These are phyloP conservation scores for Bryoglossum gracile DNA, from an alignment of 495 filamentous ascomycete species.

Conservation along the genomic window DNA sequence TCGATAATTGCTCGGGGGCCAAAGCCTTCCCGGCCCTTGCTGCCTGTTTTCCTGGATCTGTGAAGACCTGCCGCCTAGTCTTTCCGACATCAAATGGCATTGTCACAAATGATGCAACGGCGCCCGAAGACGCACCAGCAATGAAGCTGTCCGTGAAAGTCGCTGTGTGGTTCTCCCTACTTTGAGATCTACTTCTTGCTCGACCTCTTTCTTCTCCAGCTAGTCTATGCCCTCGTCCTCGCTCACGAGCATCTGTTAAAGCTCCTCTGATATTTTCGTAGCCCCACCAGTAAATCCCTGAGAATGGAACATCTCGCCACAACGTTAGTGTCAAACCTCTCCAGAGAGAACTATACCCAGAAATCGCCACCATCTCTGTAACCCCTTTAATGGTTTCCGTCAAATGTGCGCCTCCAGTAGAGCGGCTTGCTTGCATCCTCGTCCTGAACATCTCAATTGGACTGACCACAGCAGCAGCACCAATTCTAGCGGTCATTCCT, in stretches of 20 bases:
- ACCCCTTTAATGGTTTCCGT: slow-evolving; percentile 67
- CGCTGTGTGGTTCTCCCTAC: slow-evolving; percentile 50
- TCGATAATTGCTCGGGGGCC: slow-evolving; percentile 61
- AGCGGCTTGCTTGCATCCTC: slow-evolving; percentile 74
- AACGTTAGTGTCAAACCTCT: slow-evolving; percentile 86
- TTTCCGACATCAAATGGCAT: slow-evolving; percentile 98
- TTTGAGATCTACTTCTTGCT: slow-evolving; percentile 41
- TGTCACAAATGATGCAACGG: slow-evolving; percentile 80
- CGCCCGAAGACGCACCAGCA: slow-evolving; percentile 74
- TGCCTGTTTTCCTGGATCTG: slow-evolving; percentile 35
- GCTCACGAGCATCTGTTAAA: slow-evolving; percentile 56
- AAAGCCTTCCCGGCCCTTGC: slow-evolving; percentile 24
- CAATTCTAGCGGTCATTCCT: slow-evolving; percentile 65
- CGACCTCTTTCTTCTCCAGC: slow-evolving; percentile 28
- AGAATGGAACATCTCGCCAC: slow-evolving; percentile 97
- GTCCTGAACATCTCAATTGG: slow-evolving; percentile 96
- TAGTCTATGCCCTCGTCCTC: slow-evolving; percentile 27
- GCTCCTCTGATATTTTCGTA: slow-evolving; percentile 73
- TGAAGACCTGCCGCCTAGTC: slow-evolving; percentile 80
- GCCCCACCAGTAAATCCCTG: slow-evolving; percentile 94
- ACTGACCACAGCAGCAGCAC: slow-evolving; percentile 76
- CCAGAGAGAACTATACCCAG: slow-evolving; percentile 82
- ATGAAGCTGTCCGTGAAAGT: slow-evolving; percentile 85
- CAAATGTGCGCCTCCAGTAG: slow-evolving; percentile 45
- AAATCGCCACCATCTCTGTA: slow-evolving; percentile 63